Conservation (phyloP, 2,329 filamentous ascomycete species). For the Cordyceps militaris region DNA sequence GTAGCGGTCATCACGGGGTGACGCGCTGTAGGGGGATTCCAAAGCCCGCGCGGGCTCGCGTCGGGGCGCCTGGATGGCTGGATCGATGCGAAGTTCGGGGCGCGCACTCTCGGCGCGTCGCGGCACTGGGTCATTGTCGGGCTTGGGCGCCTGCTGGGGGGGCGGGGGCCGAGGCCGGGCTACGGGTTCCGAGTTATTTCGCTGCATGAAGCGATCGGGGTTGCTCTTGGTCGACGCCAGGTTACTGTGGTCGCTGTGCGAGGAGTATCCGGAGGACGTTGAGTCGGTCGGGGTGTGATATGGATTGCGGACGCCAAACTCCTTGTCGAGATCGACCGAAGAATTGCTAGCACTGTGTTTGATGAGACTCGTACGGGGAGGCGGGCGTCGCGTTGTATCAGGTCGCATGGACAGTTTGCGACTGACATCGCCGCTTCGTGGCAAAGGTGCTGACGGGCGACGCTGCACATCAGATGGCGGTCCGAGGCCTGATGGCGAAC, state of each 20-base stretch:
- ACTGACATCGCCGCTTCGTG: slow-evolving; percentile 15
- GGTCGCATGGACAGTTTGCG: slow-evolving; percentile 30
- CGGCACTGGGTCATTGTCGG: slow-evolving; percentile 46
- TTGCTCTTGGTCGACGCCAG: slow-evolving; percentile 55
- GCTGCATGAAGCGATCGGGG: slow-evolving; percentile 23
- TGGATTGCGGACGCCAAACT: slow-evolving; percentile 55
- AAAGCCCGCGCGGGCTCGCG: slow-evolving; percentile 21
- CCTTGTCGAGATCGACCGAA: slow-evolving; percentile 49
- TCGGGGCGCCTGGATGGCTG: slow-evolving; percentile 22
- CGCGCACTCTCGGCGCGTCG: slow-evolving; percentile 23
- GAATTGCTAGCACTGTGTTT: slow-evolving; percentile 31
- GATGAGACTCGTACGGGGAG: slow-evolving; percentile 44
- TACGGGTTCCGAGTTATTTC: background rate
- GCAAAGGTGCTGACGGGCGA: background rate
- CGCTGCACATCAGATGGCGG: slow-evolving; percentile 28
- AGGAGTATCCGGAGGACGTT: slow-evolving; percentile 57
- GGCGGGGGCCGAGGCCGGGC: background rate
- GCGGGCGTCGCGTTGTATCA: slow-evolving; percentile 45
- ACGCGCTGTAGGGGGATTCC: slow-evolving; percentile 23
- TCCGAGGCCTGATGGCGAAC: slow-evolving; percentile 43
- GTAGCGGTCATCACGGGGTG: slow-evolving; percentile 18
- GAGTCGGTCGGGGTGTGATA: slow-evolving; percentile 60
- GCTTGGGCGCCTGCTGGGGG: background rate
- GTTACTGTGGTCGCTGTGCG: slow-evolving; percentile 47
- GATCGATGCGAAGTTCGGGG: slow-evolving; percentile 28